Evolutionary conservation across 129 eudicot genomes (phyloP), one percentile per base, ranked within the genome.

Genomic region (Flaveria bidentis): DNA sequence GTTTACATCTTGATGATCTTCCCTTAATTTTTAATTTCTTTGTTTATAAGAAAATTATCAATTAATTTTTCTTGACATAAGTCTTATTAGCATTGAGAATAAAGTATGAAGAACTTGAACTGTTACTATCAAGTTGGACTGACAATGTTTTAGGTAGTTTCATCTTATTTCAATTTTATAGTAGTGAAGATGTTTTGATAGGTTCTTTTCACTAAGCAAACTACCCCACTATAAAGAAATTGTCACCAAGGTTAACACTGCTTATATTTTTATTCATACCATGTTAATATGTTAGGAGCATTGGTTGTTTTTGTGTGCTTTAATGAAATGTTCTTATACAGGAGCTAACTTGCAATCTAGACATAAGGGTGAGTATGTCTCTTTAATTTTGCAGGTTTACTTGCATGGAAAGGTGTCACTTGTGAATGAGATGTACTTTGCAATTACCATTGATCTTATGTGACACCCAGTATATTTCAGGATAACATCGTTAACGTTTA

Each of bases 181-280:
- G 46, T 85, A 93, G 97, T 91, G 65, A 88, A 93, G 84, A 93
- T 91, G 98, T 90, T 93, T 81, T 97, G 97, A n/a, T 96, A 93
- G 87, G 88, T 85, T 80, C 96, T 93, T 69, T 97, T 93, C 36
- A 93, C 98, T 23, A 93, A 91, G 71, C 98, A 93, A 84, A 90
- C 93, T 84, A 97, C 96, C 33, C 85, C 96, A 11, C 96, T 90
- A 80, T 97, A 97, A 47, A 93, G n/a, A 91, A 87, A 76, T 89
- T 87, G 97, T 90, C 87, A 93, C 86, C 97, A 88, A 91, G 96
- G 98, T 88, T 81, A 62, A 47, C 22, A 58, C 33, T 46, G 23
- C 41, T 67, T 56, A 39, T 56, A 49, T 67, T 41, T 39, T 73
- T 46, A 10, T 41, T 71, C 9, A 16, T 52, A 66, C 39, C 18